phyloP scores from a whole-genome alignment of 129 eudicot genomes.

The Chrysanthemum lavandulifolium region DNA sequence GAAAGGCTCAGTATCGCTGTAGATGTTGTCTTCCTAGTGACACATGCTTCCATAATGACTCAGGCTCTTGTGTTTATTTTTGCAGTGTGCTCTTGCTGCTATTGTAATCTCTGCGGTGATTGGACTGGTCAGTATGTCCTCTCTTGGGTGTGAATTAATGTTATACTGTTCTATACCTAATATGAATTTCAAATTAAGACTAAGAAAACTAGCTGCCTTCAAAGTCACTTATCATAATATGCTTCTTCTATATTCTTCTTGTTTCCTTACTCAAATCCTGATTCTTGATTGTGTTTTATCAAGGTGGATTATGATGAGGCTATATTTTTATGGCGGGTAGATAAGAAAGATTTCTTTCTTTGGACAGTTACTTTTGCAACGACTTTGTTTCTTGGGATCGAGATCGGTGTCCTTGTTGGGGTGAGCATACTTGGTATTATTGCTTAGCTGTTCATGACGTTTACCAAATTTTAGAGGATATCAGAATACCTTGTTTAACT shows the following conservation, averaged over 20 bases:
- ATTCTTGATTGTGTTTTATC: conserved; percentile 21
- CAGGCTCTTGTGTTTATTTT: conserved; percentile 10
- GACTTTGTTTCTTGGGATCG: conserved; percentile 90
- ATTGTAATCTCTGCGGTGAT: conserved; percentile 89
- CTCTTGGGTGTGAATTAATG: neutral
- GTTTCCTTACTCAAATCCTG: conserved; percentile 12
- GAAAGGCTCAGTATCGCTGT: neutral
- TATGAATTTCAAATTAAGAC: neutral
- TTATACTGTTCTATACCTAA: neutral
- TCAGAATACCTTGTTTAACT: neutral
- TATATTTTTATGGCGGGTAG: conserved; percentile 82
- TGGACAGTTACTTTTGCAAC: conserved; percentile 74
- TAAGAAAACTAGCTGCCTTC: neutral
- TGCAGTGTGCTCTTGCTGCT: conserved; percentile 95
- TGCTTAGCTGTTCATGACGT: neutral
- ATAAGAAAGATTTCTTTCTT: conserved; percentile 87
- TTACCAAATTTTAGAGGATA: neutral
- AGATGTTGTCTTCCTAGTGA: neutral
- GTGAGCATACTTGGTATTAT: conserved; percentile 40
- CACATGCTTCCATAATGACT: conserved; percentile 2
- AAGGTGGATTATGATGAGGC: conserved; percentile 99
- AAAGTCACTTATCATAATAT: neutral
- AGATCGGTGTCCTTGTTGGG: conserved; percentile 98
- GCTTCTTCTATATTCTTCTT: neutral
- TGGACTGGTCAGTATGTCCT: conserved; percentile 71